A percentile compares a stretch with the other conserved stretches of the same genome.
Evolutionary conservation across 1,139 yeast species (phyloP).

Genomic region (Meyerozyma elateridarum): DNA sequence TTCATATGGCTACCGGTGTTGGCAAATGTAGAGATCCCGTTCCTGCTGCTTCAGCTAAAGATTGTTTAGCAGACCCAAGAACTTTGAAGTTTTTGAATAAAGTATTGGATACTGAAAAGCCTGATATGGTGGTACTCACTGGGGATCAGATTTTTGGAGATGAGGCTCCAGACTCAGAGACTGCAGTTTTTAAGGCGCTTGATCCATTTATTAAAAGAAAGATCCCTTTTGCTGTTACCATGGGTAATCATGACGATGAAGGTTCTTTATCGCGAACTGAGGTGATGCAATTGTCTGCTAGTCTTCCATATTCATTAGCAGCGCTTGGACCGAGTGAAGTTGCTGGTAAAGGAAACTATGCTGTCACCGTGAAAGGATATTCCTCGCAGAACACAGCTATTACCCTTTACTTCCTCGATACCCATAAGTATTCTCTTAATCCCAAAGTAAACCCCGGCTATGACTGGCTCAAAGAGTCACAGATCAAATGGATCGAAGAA

Average conservation of each 20-base stretch:
- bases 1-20: constrained; percentile 74
- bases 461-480: constrained; percentile 78
- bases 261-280: constrained; percentile 60
- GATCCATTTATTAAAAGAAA: constrained; percentile 59
- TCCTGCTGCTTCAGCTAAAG: constrained; percentile 38
- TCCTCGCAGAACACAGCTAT: constrained; percentile 40
- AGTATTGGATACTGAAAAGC: constrained; percentile 66
- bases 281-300: constrained; percentile 50
- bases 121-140: constrained; percentile 76
- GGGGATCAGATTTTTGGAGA: constrained; percentile 84
- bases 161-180: constrained; percentile 68
- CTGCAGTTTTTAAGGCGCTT: constrained; percentile 73
- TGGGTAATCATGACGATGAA: constrained; percentile 86
- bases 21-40: constrained; percentile 73
- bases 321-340: constrained; percentile 58
- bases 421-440: constrained; percentile 65
- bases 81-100: constrained; percentile 57
- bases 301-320: constrained; percentile 66
- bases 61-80: constrained; percentile 71
- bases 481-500: constrained; percentile 55
- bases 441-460: constrained; percentile 73
- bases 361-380: constrained; percentile 43
- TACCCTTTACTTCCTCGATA: constrained; percentile 71
- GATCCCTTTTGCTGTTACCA: constrained; percentile 76
- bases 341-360: constrained; percentile 79